Conservation (phyloP, 352 stramenopile species). For the Phytophthora vignae region DNA sequence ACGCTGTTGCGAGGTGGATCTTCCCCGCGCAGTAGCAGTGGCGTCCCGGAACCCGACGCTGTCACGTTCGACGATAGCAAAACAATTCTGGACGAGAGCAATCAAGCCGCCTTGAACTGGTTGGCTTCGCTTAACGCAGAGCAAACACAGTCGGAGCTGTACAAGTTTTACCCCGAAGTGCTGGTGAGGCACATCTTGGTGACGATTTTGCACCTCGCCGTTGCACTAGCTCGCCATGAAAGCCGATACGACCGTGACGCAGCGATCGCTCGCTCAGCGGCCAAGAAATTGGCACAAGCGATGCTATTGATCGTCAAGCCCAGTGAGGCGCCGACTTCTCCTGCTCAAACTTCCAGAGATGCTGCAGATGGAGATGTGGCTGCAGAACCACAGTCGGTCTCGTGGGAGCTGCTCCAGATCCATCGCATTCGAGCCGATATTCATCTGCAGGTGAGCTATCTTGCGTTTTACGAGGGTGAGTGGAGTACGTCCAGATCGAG, state of each 20-base stretch:
- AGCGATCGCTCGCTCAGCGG: conserved; percentile 24
- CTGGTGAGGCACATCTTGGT: conserved; percentile 46
- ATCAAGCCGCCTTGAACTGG: conserved; percentile 47
- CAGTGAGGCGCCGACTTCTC: not conserved
- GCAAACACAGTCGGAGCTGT: conserved; percentile 25
- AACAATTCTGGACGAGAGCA: conserved; percentile 43
- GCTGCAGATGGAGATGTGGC: not conserved
- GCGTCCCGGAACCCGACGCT: not conserved
- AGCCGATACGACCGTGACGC: conserved; percentile 36
- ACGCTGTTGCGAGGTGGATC: conserved; percentile 33
- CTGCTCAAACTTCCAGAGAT: conserved; percentile 3
- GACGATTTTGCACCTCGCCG: conserved; percentile 40
- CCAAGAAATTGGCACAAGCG: conserved; percentile 41
- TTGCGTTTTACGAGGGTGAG: conserved; percentile 44
- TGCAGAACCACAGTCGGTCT: conserved; percentile 1
- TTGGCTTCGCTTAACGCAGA: conserved; percentile 35
- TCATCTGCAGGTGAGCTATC: conserved; percentile 47
- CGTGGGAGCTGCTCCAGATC: conserved; percentile 43
- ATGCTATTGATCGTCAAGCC: conserved; percentile 31
- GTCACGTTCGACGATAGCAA: conserved; percentile 49
- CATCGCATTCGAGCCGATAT: conserved; percentile 41
- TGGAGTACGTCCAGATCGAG: conserved; percentile 41
- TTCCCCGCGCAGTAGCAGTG: conserved; percentile 26
- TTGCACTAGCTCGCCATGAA: conserved; percentile 39
- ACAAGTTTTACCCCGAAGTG: conserved; percentile 24